These are phyloP conservation scores for Jaapia argillacea DNA, from an alignment of 768 basidiomycete species.

Conservation along the genomic window DNA sequence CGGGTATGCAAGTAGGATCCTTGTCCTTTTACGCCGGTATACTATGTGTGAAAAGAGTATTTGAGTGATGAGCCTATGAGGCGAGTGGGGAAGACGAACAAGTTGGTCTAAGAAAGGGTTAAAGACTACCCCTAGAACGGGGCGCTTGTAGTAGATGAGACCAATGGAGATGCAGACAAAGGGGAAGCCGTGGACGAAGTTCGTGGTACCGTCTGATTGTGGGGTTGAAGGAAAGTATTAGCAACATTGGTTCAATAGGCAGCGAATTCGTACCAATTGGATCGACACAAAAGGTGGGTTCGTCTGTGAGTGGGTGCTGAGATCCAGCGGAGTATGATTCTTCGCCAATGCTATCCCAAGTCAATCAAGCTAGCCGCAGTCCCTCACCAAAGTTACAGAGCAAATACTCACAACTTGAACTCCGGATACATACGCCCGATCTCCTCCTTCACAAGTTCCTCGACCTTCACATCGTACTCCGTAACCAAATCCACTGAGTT, in stretches of 20 bases:
- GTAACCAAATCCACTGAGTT: conserved; percentile 94
- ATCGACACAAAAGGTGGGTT: conserved; percentile 93
- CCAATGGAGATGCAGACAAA: conserved; percentile 89
- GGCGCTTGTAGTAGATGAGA: conserved; percentile 70
- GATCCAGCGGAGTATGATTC: conserved; percentile 81
- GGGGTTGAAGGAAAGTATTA: neutral
- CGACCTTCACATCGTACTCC: conserved; percentile 87
- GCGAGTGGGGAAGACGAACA: conserved; percentile 25
- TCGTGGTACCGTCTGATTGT: conserved; percentile 71
- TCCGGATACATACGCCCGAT: conserved; percentile 57
- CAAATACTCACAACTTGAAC: conserved; percentile 68
- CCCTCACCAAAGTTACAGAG: neutral
- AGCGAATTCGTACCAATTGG: conserved; percentile 71
- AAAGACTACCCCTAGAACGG: conserved; percentile 86
- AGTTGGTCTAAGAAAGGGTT: conserved; percentile 87
- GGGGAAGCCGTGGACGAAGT: conserved; percentile 81
- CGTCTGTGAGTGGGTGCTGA: conserved; percentile 63
- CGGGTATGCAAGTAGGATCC: conserved; percentile 57
- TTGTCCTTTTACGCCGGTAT: conserved; percentile 68
- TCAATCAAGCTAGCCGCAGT: conserved; percentile 1
- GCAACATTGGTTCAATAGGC: too few relatives aligned
- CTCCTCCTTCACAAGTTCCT: conserved; percentile 69
- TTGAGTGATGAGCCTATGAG: neutral
- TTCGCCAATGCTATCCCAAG: conserved; percentile 70
- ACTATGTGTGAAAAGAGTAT: conserved; percentile 27